Conservation (phyloP, 257 asterid genomes). For the Ehretia macrophylla region DNA sequence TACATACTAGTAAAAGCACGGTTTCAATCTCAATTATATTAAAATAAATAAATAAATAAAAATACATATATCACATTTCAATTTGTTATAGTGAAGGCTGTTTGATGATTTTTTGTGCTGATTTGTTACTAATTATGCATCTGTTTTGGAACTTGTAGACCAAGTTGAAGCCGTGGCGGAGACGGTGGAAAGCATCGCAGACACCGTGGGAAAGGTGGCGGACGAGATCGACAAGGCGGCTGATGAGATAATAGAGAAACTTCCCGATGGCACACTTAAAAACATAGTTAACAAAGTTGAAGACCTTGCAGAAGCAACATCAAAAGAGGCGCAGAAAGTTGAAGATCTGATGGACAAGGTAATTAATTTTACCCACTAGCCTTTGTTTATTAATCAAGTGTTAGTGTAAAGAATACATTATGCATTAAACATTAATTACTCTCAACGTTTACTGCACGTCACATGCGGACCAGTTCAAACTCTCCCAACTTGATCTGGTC, state of each 20-base stretch:
- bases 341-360: constrained; percentile 48
- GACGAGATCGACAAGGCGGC: constrained; percentile 15
- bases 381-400: too few species aligned
- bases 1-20: background rate
- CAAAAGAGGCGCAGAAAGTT: constrained; percentile 31
- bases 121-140: background rate
- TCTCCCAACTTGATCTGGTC: too few species aligned
- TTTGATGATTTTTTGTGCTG: too few species aligned
- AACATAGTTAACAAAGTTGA: constrained; percentile 22
- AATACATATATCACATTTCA: too few species aligned
- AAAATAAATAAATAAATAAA: background rate
- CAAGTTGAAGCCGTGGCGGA: constrained; percentile 6
- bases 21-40: background rate
- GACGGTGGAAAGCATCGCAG: constrained; percentile 14
- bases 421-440: background rate
- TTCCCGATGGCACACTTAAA: constrained; percentile 34
- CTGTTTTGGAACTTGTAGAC: background rate
- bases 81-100: too few species aligned
- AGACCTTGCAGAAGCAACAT: constrained; percentile 33
- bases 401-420: too few species aligned
- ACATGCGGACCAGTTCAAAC: too few species aligned
- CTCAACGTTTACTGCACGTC: too few species aligned
- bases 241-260: constrained; percentile 19
- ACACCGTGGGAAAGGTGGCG: constrained; percentile 19
- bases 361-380: too few species aligned